Base-by-base conservation (phyloP, 495 filamentous ascomycete species). In the Pseudevernia furfuracea region DNA sequence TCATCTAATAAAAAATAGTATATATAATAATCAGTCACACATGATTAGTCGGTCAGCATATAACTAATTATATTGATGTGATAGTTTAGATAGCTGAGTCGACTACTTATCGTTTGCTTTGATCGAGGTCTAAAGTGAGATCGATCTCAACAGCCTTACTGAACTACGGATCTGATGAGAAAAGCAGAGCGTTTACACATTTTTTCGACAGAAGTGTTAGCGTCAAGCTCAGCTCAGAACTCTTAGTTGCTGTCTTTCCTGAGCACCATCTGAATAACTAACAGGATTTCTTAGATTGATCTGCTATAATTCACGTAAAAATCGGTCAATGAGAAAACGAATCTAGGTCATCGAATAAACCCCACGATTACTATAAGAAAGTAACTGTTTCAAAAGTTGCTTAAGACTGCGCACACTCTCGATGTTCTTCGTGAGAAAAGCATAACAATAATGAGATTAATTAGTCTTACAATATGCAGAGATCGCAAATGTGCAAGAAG, bases 371-470 rank as follows among this genome's bases (percentile, higher is more conserved):
- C 56, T 23, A 58, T 58, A n/a, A 58, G 56, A 58, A 58, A 58
- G 56, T 39, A 37, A 34, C 56, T 58, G 34, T 58, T 58, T 58
- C 56, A 58, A 58, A 34, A 58, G 56, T 58, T 39, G 56, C 56
- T 39, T 39, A 58, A 58, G 56, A 58, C 36, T 58, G 36, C n/a
- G 56, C 23, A 58, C 56, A 38, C 56, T 36, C 56, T 58, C 23
- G 37, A 39, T 59, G 57, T 59, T 12, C 34, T 41, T 39, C 32
- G 37, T 38, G 37, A 36, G 7, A 39, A 59, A n/a, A n/a, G n/a
- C n/a, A n/a, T n/a, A n/a, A n/a, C n/a, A n/a, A n/a, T n/a, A n/a
- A n/a, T n/a, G 37, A 19, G 17, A 48, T 21, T 21, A 48, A 48
- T n/a, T 19, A 48, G 44, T 48, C 44, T 48, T 23, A 21, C 44